Base-by-base conservation (phyloP, 1,284 basidiomycete genomes). In the Lignosus rhinocerotis region DNA sequence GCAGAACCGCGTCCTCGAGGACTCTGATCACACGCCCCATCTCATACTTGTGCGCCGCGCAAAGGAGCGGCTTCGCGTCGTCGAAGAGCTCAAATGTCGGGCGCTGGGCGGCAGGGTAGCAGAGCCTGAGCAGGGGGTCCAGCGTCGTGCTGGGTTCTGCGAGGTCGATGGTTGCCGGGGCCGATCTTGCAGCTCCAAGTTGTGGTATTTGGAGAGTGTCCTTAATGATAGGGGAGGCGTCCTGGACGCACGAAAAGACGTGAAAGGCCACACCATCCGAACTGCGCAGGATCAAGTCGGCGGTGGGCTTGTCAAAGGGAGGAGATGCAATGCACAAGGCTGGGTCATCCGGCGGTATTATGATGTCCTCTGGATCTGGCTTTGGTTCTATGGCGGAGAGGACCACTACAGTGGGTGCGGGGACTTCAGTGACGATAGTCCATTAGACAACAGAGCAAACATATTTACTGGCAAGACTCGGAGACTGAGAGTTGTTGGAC, bases 61-160 rank as follows among this genome's bases (percentile, higher is more conserved):
- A 63, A 30, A 75, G 57, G 3, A 75, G 63, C 10, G 48, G 51
- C 19, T 69, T 59, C 17, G 70, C 54, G n/a, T 66, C 65, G 11
- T 53, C 61, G 25, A 65, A 52, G 3, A 43, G 25, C 16, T 32
- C 32, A 36, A 53, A 32, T 9, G 53, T 12, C 11, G 32, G 12
- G 38, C 58, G 59, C 17, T 59, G 48, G 8, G 45, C 42, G 47
- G 67, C 56, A 0, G 78, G 76, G 61, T 78, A 77, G 46, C 73
- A 75, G 41, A 75, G 67, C 31, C 70, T 67, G 46, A 79, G 66
- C 42, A 79, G 69, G 51, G 61, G 60, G 32, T 74, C 69, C 52
- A 79, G 51, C 3, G 65, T 70, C 39, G 56, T 52, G 38, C 67
- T 65, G 34, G 69, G 59, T 61, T 80, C 79, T 19, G 66, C 51